Percentiles rank a stretch among this genome's conserved stretches.
Conservation (phyloP, 2,329 filamentous ascomycete genomes). For the Claviceps spartinae region DNA sequence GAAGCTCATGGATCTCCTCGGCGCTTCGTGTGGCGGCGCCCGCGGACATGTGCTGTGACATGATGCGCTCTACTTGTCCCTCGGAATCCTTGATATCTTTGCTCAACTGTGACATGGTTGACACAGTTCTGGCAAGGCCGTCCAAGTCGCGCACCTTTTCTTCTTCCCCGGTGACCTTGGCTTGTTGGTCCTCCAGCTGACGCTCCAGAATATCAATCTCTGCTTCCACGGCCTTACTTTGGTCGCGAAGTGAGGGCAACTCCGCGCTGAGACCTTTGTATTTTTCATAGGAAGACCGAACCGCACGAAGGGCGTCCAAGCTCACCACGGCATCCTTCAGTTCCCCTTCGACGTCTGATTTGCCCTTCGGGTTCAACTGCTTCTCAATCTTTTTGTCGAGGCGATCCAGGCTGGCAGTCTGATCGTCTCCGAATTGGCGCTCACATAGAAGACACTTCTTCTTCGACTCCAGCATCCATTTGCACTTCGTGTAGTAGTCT, state of each 20-base stretch:
- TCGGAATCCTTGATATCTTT: conserved; percentile 60
- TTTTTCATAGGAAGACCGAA: conserved; percentile 57
- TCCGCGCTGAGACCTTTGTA: conserved; percentile 59
- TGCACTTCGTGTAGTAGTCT: conserved; percentile 57
- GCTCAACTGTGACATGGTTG: conserved; percentile 58
- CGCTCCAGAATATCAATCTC: conserved; percentile 47
- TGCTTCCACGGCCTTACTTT: conserved; percentile 46
- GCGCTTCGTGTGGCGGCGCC: conserved; percentile 48
- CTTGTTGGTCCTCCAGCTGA: conserved; percentile 55
- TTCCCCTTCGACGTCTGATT: conserved; percentile 47
- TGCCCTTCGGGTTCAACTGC: conserved; percentile 46
- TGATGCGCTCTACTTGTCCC: conserved; percentile 59
- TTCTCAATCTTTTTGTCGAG: conserved; percentile 55
- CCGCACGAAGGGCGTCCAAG: conserved; percentile 46
- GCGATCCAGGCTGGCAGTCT: conserved; percentile 42
- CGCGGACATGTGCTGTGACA: conserved; percentile 60
- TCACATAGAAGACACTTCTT: conserved; percentile 68
- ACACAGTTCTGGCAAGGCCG: conserved; percentile 60
- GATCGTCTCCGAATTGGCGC: conserved; percentile 50
- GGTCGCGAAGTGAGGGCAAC: conserved; percentile 53
- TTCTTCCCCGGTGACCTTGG: conserved; percentile 48
- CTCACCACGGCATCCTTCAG: conserved; percentile 37
- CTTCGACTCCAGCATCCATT: conserved; percentile 50
- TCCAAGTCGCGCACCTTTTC: conserved; percentile 60
- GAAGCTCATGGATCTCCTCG: conserved; percentile 72